These are phyloP conservation scores for Neurospora crassa DNA, from an alignment of 2,329 filamentous ascomycete species.

Conservation along the genomic window DNA sequence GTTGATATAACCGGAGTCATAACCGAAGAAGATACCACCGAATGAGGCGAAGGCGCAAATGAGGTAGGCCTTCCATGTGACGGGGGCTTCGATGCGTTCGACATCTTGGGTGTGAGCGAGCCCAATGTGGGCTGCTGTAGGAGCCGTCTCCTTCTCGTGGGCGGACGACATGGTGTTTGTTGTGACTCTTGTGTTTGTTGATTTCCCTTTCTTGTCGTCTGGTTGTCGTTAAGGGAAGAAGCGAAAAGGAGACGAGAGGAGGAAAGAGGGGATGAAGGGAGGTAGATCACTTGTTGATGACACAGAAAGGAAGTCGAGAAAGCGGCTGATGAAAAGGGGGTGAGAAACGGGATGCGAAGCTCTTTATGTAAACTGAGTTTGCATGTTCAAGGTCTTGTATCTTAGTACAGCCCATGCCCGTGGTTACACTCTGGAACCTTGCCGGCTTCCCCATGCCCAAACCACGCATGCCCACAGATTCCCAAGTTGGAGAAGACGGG, in stretches of 20 bases:
- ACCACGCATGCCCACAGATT: neutral
- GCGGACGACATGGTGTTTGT: conserved; percentile 12
- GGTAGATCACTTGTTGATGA: neutral
- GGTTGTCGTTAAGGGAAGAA: neutral
- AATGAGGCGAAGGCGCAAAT: conserved; percentile 64
- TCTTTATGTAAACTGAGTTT: neutral
- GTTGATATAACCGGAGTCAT: conserved; percentile 69
- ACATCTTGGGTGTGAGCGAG: conserved; percentile 41
- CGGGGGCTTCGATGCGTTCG: conserved; percentile 54
- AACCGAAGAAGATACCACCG: conserved; percentile 69
- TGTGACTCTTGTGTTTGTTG: neutral
- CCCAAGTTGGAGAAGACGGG: neutral
- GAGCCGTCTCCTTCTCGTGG: conserved; percentile 13
- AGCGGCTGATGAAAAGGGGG: neutral
- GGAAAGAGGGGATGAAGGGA: conserved; percentile 1
- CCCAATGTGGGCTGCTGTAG: conserved; percentile 8
- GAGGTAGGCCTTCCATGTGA: conserved; percentile 59
- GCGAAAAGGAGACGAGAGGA: neutral
- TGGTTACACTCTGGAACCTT: neutral
- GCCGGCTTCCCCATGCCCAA: neutral
- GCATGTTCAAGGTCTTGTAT: neutral
- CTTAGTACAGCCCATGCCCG: neutral
- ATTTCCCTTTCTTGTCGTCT: neutral
- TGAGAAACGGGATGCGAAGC: neutral
- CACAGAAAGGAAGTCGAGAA: neutral